phyloP scores from a whole-genome alignment of 164 flowering plant genomes.

The Liquidambar formosana region DNA sequence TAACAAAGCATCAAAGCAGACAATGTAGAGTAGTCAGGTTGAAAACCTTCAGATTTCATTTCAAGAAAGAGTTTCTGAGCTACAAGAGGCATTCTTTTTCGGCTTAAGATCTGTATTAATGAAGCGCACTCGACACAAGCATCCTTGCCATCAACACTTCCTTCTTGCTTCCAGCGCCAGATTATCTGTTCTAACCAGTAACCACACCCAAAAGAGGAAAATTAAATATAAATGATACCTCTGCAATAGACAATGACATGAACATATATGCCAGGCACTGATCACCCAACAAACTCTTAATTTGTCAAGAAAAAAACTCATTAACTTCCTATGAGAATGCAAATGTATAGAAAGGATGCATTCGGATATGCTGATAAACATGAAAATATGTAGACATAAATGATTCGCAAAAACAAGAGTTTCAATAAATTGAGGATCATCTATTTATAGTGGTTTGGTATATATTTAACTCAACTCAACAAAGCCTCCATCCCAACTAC shows the following conservation, averaged over 20 bases:
- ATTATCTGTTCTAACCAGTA: constrained; percentile 21
- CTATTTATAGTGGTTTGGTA: too few relatives aligned
- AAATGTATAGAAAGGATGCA: too few relatives aligned
- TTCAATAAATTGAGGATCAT: too few relatives aligned
- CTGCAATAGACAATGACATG: not conserved
- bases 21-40: constrained; percentile 31
- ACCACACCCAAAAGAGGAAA: constrained; percentile 6
- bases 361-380: too few relatives aligned
- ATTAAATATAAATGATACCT: not conserved
- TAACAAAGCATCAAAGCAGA: constrained; percentile 57
- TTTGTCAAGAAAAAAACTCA: too few relatives aligned
- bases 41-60: constrained; percentile 37
- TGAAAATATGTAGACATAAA: too few relatives aligned
- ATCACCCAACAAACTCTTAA: too few relatives aligned
- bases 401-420: too few relatives aligned
- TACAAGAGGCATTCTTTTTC: constrained; percentile 31
- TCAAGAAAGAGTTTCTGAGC: constrained; percentile 38
- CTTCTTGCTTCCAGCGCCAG: constrained; percentile 22
- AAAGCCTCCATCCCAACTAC: too few relatives aligned
- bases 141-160: constrained; percentile 4
- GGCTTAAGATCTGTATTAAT: constrained; percentile 23
- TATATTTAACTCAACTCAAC: too few relatives aligned
- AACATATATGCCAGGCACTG: not conserved
- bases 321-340: too few relatives aligned
- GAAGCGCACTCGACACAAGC: constrained; percentile 23